Percentiles rank a stretch among this genome's conserved stretches.
These are phyloP conservation scores for Talaromyces sp. DNA, from an alignment of 2,329 filamentous ascomycete genomes.

Conservation along the genomic window DNA sequence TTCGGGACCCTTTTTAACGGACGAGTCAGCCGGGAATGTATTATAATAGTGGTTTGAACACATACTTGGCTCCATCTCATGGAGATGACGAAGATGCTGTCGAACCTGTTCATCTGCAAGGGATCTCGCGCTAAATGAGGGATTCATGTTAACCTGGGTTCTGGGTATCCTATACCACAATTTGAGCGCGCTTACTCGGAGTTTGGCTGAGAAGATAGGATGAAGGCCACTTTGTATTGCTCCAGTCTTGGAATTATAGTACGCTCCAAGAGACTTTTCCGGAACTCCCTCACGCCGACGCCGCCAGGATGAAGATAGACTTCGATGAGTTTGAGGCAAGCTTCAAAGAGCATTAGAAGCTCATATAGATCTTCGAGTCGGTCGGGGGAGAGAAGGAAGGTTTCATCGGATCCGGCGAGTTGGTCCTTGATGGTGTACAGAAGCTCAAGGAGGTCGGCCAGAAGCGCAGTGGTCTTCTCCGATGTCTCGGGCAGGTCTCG, in stretches of 20 bases:
- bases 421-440: conserved; percentile 21
- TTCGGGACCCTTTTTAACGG: background rate
- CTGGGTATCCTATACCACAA: too few species aligned
- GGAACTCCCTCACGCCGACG: conserved; percentile 19
- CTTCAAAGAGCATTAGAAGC: conserved; percentile 18
- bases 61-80: conserved; percentile 17
- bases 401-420: conserved; percentile 18
- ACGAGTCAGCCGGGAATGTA: background rate
- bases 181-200: conserved; percentile 15
- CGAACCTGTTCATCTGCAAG: conserved; percentile 16
- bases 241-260: conserved; percentile 24
- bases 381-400: conserved; percentile 17
- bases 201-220: conserved; percentile 23
- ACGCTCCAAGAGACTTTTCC: conserved; percentile 22
- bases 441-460: conserved; percentile 20
- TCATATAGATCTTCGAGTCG: conserved; percentile 19
- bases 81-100: conserved; percentile 11
- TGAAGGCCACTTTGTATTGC: conserved; percentile 24
- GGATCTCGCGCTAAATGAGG: conserved; percentile 13
- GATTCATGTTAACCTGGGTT: background rate
- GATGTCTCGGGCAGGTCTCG: conserved; percentile 22
- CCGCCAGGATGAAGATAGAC: conserved; percentile 28
- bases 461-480: conserved; percentile 16
- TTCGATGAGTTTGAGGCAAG: conserved; percentile 21
- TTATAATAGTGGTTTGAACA: background rate